Percentiles rank a stretch among this genome's conserved stretches.
phyloP scores from a whole-genome alignment of 73 alveolate species.

The Tetrahymena malaccensis region DNA sequence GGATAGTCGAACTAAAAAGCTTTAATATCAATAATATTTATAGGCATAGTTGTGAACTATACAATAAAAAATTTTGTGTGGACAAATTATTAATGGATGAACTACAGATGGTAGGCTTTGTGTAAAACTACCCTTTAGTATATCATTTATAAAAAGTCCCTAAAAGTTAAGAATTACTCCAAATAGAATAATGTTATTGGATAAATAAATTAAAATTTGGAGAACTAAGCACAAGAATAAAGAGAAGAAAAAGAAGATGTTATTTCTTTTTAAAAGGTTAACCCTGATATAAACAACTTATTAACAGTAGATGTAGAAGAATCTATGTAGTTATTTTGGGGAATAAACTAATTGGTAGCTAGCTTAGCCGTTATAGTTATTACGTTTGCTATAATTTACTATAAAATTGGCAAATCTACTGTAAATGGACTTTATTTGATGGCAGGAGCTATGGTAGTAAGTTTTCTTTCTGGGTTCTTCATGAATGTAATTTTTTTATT shows the following conservation, averaged over 20 bases:
- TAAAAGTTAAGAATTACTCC: not conserved
- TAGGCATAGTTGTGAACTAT: not conserved
- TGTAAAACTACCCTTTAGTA: not conserved
- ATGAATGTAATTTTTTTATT: not conserved
- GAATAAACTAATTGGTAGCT: not conserved
- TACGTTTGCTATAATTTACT: not conserved
- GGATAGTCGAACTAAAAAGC: not conserved
- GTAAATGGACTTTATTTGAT: constrained; percentile 4
- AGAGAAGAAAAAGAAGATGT: constrained; percentile 20
- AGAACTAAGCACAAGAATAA: not conserved
- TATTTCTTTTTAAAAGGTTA: not conserved
- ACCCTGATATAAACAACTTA: constrained; percentile 20
- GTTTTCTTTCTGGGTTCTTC: not conserved
- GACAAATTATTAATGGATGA: not conserved
- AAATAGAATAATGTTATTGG: not conserved
- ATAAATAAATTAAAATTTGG: not conserved
- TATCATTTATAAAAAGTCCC: not conserved
- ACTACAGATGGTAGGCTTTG: not conserved
- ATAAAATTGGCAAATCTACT: constrained; percentile 22
- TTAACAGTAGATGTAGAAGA: constrained; percentile 36
- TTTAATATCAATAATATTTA: not conserved
- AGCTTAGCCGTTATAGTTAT: not conserved
- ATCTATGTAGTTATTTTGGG: constrained; percentile 11
- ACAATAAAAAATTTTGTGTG: not conserved
- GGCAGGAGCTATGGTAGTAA: not conserved